phyloP scores from a whole-genome alignment of 225 moss, liverwort and hornwort species.

The Antitrichia curtipendula region DNA sequence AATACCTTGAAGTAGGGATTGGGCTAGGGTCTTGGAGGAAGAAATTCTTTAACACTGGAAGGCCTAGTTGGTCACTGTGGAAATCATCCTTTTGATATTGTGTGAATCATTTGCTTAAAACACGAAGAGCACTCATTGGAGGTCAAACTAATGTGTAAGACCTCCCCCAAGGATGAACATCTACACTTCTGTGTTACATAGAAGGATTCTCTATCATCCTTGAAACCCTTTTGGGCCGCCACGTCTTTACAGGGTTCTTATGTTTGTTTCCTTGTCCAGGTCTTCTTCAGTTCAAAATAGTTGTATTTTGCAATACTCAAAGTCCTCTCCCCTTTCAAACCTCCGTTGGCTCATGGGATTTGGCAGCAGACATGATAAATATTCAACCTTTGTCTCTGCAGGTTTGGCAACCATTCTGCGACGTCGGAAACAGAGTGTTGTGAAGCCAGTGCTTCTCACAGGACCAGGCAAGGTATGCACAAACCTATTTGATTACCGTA shows the following conservation, averaged over 20 bases:
- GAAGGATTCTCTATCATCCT: neutral
- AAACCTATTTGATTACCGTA: neutral
- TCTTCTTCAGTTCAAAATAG: neutral
- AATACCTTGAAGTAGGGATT: neutral
- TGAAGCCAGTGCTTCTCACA: constrained; percentile 76
- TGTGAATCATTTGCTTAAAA: neutral
- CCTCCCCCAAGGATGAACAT: neutral
- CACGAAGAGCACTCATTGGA: neutral
- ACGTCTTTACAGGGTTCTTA: neutral
- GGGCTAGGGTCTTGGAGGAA: neutral
- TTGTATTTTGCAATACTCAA: neutral
- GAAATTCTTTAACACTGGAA: neutral
- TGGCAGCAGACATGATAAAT: neutral
- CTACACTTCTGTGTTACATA: neutral
- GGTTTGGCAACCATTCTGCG: constrained; percentile 61
- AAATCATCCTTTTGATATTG: neutral
- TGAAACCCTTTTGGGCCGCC: neutral
- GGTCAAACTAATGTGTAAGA: neutral
- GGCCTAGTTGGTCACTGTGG: neutral
- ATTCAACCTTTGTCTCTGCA: constrained; percentile 1
- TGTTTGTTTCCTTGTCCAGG: neutral
- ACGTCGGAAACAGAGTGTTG: constrained; percentile 52
- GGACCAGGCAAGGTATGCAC: constrained; percentile 84
- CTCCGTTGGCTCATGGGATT: neutral
- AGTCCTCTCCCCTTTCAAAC: neutral